These are phyloP conservation scores for Monoraphidium neglectum DNA, from an alignment of 139 green algal species.

Conservation along the genomic window DNA sequence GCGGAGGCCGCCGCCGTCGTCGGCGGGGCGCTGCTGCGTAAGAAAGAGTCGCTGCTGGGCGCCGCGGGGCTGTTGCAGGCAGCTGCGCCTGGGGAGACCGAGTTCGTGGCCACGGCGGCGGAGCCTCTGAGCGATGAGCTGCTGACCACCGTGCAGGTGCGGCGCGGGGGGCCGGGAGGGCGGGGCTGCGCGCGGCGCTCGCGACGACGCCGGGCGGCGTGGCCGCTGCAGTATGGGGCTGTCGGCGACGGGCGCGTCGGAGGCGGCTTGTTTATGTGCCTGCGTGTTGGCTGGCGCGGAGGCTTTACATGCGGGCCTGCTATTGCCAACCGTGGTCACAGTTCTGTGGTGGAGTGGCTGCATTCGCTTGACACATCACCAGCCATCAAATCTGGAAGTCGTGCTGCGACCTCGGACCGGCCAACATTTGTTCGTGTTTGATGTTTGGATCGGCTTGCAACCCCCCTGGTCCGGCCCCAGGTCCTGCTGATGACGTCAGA, in stretches of 20 bases:
- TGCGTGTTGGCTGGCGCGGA: no score
- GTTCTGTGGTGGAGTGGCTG: background rate
- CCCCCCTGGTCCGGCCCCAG: background rate
- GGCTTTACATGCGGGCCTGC: background rate
- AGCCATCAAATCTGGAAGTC: background rate
- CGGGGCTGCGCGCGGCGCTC: background rate
- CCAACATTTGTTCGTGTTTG: no score
- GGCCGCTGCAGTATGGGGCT: background rate
- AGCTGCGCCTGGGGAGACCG: background rate
- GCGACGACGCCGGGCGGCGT: no score
- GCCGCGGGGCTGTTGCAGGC: background rate
- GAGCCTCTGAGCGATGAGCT: constrained; percentile 49
- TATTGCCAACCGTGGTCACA: background rate
- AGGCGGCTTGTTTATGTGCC: no score
- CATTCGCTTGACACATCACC: background rate
- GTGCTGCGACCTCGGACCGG: background rate
- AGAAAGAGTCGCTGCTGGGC: background rate
- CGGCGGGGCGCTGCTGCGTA: background rate
- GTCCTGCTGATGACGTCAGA: constrained; percentile 42
- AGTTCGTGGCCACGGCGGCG: constrained; percentile 3
- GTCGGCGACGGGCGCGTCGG: background rate
- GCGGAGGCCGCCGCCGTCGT: background rate
- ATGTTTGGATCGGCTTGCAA: no score
- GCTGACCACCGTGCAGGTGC: constrained; percentile 44
- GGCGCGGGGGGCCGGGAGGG: background rate